Evolutionary conservation across 345 rosid genomes (phyloP).

Genomic region (Gossypium anomalum): DNA sequence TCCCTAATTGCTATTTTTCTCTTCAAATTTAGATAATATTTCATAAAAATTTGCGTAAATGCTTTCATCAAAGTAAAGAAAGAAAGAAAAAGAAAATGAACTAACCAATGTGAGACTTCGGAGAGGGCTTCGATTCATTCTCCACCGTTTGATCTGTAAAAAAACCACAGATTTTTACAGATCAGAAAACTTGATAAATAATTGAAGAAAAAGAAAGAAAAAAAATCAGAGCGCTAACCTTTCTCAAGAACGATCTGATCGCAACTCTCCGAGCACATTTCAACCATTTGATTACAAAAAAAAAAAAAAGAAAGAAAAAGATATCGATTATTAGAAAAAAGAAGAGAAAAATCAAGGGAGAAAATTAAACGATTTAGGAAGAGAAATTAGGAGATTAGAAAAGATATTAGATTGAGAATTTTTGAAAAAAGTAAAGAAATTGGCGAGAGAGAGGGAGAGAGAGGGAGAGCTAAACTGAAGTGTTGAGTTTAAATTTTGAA

Average conservation of each 20-base stretch:
- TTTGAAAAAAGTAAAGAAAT: neutral
- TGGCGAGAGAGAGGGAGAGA: neutral
- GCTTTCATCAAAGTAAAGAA: neutral
- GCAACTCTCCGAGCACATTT: constrained; percentile 1
- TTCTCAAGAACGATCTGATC: neutral
- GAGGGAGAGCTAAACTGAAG: neutral
- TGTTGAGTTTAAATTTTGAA: constrained; percentile 8
- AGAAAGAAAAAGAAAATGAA: neutral
- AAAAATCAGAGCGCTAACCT: neutral
- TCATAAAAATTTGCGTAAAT: neutral
- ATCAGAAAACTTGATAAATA: neutral
- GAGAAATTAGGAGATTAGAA: neutral
- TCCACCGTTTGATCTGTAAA: constrained; percentile 2
- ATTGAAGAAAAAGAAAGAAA: neutral
- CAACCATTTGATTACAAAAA: neutral
- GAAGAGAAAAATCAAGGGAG: neutral
- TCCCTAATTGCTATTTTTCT: neutral
- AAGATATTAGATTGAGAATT: neutral
- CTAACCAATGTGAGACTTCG: constrained; percentile 3
- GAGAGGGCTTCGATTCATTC: neutral
- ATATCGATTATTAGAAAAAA: neutral
- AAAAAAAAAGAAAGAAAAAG: neutral
- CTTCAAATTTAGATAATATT: neutral
- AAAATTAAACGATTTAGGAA: neutral
- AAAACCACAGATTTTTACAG: neutral